A percentile compares a stretch with the other conserved stretches of the same genome.
Conservation (phyloP, 2,329 filamentous ascomycete genomes). For the Pseudogymnoascus sp. region DNA sequence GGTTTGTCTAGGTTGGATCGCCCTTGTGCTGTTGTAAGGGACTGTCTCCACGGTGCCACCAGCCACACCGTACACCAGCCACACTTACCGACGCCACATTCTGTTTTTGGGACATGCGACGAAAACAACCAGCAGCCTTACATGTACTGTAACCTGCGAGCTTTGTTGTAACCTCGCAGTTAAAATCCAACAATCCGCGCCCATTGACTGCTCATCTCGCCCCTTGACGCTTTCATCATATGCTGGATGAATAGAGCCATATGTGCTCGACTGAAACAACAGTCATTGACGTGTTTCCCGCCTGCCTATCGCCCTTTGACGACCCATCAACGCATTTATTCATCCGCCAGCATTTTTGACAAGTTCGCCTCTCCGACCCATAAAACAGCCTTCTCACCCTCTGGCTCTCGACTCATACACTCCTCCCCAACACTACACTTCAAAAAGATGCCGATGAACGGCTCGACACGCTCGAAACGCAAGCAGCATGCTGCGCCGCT, state of each 20-base stretch:
- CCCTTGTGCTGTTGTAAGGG: too few relatives aligned
- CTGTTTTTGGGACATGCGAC: slow-evolving; percentile 5
- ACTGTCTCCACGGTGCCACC: background rate
- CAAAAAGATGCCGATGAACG: slow-evolving; percentile 22
- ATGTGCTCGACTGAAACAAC: slow-evolving; percentile 23
- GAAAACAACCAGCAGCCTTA: slow-evolving; percentile 7
- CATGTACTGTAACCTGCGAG: background rate
- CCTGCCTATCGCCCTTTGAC: slow-evolving; percentile 16
- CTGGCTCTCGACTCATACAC: slow-evolving; percentile 13
- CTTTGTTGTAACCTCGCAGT: slow-evolving; percentile 1
- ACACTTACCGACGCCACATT: background rate
- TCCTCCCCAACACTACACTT: slow-evolving; percentile 4
- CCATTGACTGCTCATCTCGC: background rate
- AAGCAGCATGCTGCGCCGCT: slow-evolving; percentile 25
- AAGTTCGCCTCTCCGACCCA: background rate
- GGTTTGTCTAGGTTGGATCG: background rate
- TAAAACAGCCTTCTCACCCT: slow-evolving; percentile 13
- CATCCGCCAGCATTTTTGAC: background rate
- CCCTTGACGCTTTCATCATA: background rate
- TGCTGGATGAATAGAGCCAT: slow-evolving; percentile 28
- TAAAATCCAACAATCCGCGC: background rate
- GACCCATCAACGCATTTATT: slow-evolving; percentile 2
- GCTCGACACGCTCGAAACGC: slow-evolving; percentile 24
- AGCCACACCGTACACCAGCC: background rate
- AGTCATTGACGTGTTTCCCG: slow-evolving; percentile 26